Base-by-base conservation (phyloP, 768 basidiomycete genomes). In the Russula compacta region DNA sequence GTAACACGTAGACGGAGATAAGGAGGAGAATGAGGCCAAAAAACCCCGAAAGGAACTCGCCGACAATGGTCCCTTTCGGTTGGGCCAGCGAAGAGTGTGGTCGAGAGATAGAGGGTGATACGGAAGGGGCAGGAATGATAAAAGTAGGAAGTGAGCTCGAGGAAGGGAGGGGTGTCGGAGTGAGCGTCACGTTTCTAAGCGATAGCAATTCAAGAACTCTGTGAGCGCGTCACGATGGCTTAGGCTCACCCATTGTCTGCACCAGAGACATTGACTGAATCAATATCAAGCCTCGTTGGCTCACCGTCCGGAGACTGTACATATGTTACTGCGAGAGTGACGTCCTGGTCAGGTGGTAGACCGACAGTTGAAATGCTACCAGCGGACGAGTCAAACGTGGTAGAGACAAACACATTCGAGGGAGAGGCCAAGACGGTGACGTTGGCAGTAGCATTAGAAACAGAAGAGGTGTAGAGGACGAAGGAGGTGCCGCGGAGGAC, bases 401-500 rank as follows among this genome's bases (percentile, higher is more conserved):
- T 53, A 35, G 48, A 60, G 53, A 63, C 58, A 9, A 55, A 60
- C 12, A 59, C 38, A 43, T 63, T 63, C 10, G 65, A 66, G 42
- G 66, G 65, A 36, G 63, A 58, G 36, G 66, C 64, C 56, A 63
- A 24, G 51, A 67, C 35, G 14, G 65, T 61, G 62, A 67, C 54
- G 32, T 67, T 67, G 24, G 61, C 61, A 17, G 65, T 67, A 15
- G 66, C 66, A 53, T 67, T 66, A 36, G 66, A 67, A 21, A n/a
- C 17, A 32, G 56, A 3, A 8, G 66, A 67, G 14, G 66, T 66
- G 44, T 14, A 49, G 56, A 66, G 61, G 32, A 55, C 29, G 32
- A 67, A 59, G 21, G 62, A 66, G n/a, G 59, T 61, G 21, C 66
- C 66, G 33, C 65, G 61, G 21, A 67, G 47, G 42, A 60, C 52